These are phyloP conservation scores for Achaetomium macrosporum DNA, from an alignment of 2,329 filamentous ascomycete species.

Conservation along the genomic window DNA sequence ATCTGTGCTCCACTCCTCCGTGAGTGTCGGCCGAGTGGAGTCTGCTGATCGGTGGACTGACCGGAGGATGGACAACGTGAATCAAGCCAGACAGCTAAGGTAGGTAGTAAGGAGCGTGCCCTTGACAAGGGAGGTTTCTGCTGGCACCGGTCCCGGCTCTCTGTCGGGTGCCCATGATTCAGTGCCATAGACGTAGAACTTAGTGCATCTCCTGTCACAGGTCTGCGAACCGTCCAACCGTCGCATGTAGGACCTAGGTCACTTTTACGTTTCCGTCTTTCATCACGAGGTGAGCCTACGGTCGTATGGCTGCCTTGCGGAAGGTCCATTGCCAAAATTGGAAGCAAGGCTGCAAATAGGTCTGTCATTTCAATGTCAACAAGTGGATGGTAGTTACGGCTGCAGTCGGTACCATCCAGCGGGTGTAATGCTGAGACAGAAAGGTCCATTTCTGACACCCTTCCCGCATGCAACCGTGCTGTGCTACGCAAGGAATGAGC, in stretches of 20 bases:
- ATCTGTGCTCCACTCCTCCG: conserved; percentile 8
- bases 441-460: not conserved
- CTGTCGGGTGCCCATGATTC: no score
- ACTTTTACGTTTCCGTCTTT: no score
- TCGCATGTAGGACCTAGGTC: not conserved
- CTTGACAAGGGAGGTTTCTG: no score
- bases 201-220: no score
- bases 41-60: not conserved
- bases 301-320: not conserved
- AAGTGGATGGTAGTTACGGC: not conserved
- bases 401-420: not conserved
- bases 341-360: not conserved
- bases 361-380: not conserved
- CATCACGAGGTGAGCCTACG: no score
- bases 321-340: conserved; percentile 2
- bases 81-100: no score
- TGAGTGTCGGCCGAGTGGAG: not conserved
- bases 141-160: no score
- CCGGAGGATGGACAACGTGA: not conserved
- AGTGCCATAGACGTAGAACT: no score
- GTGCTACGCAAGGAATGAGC: not conserved
- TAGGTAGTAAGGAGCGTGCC: no score
- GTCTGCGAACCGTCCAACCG: no score
- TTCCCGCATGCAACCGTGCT: not conserved
- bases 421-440: not conserved